Conservation (phyloP, 2,329 filamentous ascomycete species). For the Aspergillus fumigatus region DNA sequence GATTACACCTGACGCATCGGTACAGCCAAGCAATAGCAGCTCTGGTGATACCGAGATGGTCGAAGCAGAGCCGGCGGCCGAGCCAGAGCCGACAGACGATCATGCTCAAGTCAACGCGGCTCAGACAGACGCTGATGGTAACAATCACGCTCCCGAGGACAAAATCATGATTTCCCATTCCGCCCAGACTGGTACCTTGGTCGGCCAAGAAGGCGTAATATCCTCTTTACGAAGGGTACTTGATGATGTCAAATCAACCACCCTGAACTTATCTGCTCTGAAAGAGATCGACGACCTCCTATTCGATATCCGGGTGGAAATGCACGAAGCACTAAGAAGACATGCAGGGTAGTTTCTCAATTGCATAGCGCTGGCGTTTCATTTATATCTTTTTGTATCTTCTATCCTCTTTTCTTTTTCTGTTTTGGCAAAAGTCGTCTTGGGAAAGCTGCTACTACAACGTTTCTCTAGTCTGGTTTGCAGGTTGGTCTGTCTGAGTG, state of each 20-base stretch:
- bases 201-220: constrained; percentile 44
- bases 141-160: background rate
- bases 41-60: constrained; percentile 14
- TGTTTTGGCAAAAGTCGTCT: background rate
- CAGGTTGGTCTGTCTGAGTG: background rate
- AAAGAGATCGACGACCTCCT: constrained; percentile 71
- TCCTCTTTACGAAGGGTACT: constrained; percentile 54
- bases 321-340: constrained; percentile 66
- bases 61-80: constrained; percentile 6
- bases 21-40: constrained; percentile 5
- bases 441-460: background rate
- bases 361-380: constrained; percentile 36
- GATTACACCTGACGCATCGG: constrained; percentile 3
- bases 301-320: constrained; percentile 70
- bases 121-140: background rate
- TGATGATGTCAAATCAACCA: constrained; percentile 54
- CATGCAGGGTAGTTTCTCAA: constrained; percentile 16
- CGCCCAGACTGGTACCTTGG: constrained; percentile 12
- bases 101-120: constrained; percentile 9
- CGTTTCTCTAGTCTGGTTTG: background rate
- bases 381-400: background rate
- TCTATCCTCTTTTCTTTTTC: background rate
- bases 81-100: background rate
- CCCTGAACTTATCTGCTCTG: constrained; percentile 62
- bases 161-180: constrained; percentile 4